Percentiles rank a stretch among this genome's conserved stretches.
Evolutionary conservation across 2,329 filamentous ascomycete species (phyloP).

Genomic region (Botrytis porri): DNA sequence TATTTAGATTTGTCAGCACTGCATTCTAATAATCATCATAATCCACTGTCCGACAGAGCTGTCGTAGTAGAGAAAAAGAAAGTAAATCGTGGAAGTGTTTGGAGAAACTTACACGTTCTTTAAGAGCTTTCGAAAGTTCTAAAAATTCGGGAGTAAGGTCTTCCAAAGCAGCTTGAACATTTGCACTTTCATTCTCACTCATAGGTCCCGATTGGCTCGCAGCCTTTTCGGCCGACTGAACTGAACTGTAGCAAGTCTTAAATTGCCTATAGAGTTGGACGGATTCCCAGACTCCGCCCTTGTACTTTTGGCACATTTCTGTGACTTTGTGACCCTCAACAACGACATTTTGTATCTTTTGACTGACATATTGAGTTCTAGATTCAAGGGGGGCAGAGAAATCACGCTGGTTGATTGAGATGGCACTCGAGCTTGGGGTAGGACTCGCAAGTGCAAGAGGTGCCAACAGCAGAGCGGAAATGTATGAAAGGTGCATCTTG

Average conservation of each 20-base stretch:
- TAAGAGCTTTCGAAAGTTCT: not conserved
- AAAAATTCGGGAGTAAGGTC: not conserved
- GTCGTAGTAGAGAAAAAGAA: not conserved
- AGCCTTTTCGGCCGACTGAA: not conserved
- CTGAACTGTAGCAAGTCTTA: not conserved
- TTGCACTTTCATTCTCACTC: not conserved
- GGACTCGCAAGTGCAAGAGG: slow-evolving; percentile 1
- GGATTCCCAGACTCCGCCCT: not conserved
- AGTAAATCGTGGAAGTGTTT: too few species aligned
- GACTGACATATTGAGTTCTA: not conserved
- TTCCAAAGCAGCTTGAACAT: not conserved
- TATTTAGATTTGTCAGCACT: not conserved
- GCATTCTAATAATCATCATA: not conserved
- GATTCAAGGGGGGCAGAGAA: not conserved
- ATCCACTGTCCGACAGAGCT: not conserved
- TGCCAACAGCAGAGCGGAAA: not conserved
- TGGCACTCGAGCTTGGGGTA: not conserved
- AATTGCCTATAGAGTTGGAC: not conserved
- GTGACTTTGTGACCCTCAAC: not conserved
- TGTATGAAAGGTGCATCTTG: slow-evolving; percentile 2
- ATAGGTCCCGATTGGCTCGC: not conserved
- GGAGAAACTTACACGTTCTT: not conserved
- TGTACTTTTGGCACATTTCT: not conserved
- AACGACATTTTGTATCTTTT: not conserved
- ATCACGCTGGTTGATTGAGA: not conserved